phyloP scores from a whole-genome alignment of 805 yeast genomes.

The Geotrichum ghanense region DNA sequence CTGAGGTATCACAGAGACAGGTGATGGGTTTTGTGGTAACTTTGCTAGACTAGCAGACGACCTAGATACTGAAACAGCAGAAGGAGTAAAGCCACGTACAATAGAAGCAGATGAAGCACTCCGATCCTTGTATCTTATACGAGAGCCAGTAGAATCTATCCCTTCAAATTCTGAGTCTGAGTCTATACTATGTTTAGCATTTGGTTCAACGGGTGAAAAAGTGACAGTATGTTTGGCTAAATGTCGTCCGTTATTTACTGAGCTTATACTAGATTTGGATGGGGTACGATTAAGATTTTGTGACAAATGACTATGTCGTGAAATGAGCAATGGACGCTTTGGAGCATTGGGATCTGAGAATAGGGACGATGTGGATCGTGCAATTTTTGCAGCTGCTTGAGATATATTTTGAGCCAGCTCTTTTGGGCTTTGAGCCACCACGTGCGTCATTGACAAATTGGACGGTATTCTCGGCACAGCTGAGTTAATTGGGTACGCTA shows the following conservation, averaged over 20 bases:
- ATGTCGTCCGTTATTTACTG: neutral
- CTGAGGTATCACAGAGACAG: neutral
- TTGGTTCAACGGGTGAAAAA: neutral
- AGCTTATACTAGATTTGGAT: neutral
- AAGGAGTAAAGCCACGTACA: conserved; percentile 30
- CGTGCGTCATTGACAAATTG: neutral
- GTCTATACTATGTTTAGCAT: neutral
- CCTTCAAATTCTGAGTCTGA: neutral
- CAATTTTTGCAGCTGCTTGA: neutral
- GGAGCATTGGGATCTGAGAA: neutral
- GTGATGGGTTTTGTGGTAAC: neutral
- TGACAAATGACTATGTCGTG: neutral
- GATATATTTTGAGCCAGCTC: neutral
- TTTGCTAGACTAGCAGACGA: conserved; percentile 15
- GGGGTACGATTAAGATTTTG: neutral
- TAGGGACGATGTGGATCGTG: neutral
- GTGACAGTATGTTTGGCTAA: neutral
- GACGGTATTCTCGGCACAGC: neutral
- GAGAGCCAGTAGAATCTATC: neutral
- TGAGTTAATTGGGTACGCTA: no score
- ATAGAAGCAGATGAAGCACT: conserved; percentile 24
- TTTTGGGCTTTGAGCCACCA: neutral
- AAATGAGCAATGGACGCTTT: neutral
- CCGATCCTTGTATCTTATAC: conserved; percentile 9
- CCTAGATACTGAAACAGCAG: conserved; percentile 24